A percentile compares a stretch with the other conserved stretches of the same genome.
These are phyloP conservation scores for Dacryopinax spathularia DNA, from an alignment of 768 basidiomycete genomes.

Conservation along the genomic window DNA sequence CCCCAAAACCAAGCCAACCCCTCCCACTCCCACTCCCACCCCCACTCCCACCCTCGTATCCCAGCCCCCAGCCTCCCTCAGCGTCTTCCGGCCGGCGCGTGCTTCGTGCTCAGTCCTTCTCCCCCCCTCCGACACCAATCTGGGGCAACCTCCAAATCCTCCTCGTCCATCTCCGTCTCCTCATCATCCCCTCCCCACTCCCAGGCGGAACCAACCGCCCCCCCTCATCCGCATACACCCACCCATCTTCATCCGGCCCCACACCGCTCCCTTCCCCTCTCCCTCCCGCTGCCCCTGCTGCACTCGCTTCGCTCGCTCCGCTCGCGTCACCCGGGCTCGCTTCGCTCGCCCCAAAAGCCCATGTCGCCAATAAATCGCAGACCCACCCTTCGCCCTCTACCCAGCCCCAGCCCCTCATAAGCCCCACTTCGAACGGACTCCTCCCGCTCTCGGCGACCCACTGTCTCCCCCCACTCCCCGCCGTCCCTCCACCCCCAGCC, in stretches of 20 bases:
- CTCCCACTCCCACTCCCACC: too few relatives aligned
- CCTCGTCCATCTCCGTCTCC: slow-evolving; percentile 55
- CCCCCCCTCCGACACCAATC: background rate
- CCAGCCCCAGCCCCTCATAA: slow-evolving; percentile 61
- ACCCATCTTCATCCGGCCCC: slow-evolving; percentile 44
- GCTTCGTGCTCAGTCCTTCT: too few relatives aligned
- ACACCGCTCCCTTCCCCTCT: too few relatives aligned
- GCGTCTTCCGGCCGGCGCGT: too few relatives aligned
- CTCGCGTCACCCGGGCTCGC: too few relatives aligned
- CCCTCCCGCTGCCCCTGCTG: too few relatives aligned
- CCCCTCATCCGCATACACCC: slow-evolving; percentile 67
- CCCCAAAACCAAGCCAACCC: too few relatives aligned
- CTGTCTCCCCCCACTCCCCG: slow-evolving; percentile 31
- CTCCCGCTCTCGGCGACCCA: slow-evolving; percentile 22
- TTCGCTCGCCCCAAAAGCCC: too few relatives aligned
- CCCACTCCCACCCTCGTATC: too few relatives aligned
- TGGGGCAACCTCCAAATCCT: slow-evolving; percentile 33
- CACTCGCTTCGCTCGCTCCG: too few relatives aligned
- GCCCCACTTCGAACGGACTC: slow-evolving; percentile 32
- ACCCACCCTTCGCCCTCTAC: slow-evolving; percentile 68
- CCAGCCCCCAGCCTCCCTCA: too few relatives aligned
- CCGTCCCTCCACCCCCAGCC: slow-evolving; percentile 49
- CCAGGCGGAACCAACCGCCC: slow-evolving; percentile 43
- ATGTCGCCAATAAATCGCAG: slow-evolving; percentile 43
- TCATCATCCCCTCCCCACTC: slow-evolving; percentile 38